These are phyloP conservation scores for Eutrema japonicum DNA, from an alignment of 345 rosid species.

Conservation along the genomic window DNA sequence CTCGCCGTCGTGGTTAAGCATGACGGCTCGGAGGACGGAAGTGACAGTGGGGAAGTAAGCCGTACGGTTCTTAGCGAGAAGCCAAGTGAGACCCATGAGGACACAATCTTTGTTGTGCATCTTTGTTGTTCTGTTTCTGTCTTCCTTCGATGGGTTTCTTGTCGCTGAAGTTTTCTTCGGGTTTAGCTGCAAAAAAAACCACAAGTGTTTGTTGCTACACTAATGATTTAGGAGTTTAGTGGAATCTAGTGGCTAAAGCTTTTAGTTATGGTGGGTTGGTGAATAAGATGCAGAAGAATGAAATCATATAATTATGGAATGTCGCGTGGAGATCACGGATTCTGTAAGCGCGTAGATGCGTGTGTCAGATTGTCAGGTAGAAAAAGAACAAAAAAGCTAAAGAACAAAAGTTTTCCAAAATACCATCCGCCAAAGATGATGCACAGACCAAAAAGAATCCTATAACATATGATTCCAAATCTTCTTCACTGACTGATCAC, in stretches of 20 bases:
- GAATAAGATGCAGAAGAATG: slow-evolving; percentile 29
- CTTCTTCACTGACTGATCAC: slow-evolving; percentile 21
- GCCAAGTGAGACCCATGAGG: slow-evolving; percentile 97
- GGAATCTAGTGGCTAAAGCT: slow-evolving; percentile 29
- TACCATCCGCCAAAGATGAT: slow-evolving; percentile 39
- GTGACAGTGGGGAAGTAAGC: slow-evolving; percentile 85
- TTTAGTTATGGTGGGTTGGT: slow-evolving; percentile 34
- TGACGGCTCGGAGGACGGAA: slow-evolving; percentile 75
- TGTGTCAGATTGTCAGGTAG: slow-evolving; percentile 35
- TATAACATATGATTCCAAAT: slow-evolving; percentile 22
- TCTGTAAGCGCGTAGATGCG: slow-evolving; percentile 5
- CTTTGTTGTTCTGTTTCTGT: slow-evolving; percentile 66
- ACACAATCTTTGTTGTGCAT: slow-evolving; percentile 91
- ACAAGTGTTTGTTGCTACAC: not conserved
- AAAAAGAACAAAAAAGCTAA: slow-evolving; percentile 41
- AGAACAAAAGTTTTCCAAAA: slow-evolving; percentile 40
- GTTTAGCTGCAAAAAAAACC: slow-evolving; percentile 55
- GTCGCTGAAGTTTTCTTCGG: slow-evolving; percentile 53
- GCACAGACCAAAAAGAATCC: slow-evolving; percentile 39
- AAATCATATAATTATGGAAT: slow-evolving; percentile 11
- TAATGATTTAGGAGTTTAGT: slow-evolving; percentile 11
- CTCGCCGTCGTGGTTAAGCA: slow-evolving; percentile 58
- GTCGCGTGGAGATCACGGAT: slow-evolving; percentile 25
- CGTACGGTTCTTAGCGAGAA: slow-evolving; percentile 72
- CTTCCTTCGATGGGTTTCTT: slow-evolving; percentile 56